Conservation (phyloP, 2,329 filamentous ascomycete species). For the Xylariaceae sp. region DNA sequence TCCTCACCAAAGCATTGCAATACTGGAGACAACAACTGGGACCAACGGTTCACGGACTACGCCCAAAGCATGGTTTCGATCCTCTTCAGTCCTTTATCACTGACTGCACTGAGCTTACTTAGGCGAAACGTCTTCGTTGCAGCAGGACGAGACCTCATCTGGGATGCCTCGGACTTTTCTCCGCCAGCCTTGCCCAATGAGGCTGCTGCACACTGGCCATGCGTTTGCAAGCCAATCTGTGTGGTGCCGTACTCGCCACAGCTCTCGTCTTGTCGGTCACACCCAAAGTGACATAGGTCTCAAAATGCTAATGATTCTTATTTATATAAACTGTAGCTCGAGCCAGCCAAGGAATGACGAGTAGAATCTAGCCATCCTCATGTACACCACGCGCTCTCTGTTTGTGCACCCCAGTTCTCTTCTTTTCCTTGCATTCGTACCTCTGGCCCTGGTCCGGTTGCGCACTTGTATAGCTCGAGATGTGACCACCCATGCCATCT, state of each 20-base stretch:
- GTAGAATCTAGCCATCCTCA: conserved; percentile 15
- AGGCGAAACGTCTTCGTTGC: too few species aligned
- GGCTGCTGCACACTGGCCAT: conserved; percentile 15
- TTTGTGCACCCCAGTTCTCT: conserved; percentile 14
- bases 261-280: conserved; percentile 12
- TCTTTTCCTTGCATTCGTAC: conserved; percentile 18
- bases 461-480: conserved; percentile 16
- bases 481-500: conserved; percentile 16
- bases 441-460: conserved; percentile 17
- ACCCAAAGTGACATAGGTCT: conserved; percentile 20
- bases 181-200: conserved; percentile 13
- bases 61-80: too few species aligned
- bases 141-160: background rate
- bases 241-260: conserved; percentile 20
- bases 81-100: too few species aligned
- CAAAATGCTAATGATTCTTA: conserved; percentile 13
- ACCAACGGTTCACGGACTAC: too few species aligned
- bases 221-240: conserved; percentile 26
- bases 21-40: too few species aligned
- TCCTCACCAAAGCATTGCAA: too few species aligned
- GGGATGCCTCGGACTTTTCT: conserved; percentile 7
- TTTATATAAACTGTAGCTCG: too few species aligned
- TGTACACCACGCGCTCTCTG: conserved; percentile 15
- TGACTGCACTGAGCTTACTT: too few species aligned
- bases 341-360: conserved; percentile 10